Evolutionary conservation across 345 rosid species (phyloP).

Genomic region (Brassica cretica): DNA sequence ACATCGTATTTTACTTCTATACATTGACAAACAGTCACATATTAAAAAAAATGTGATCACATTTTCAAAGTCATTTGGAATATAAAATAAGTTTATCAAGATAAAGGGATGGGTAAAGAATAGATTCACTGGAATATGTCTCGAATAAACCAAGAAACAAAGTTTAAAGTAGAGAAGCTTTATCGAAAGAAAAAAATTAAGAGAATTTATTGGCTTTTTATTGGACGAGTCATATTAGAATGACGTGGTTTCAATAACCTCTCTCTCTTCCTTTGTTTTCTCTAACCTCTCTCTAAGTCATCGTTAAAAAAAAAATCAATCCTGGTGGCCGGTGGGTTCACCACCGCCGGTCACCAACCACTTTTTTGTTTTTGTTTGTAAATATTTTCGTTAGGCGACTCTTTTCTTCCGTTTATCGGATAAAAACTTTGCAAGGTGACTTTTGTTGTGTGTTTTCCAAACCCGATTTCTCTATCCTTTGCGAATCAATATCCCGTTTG

Average conservation of each 20-base stretch:
- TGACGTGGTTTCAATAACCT: slow-evolving; percentile 26
- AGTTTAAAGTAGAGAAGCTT: not conserved
- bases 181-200: not conserved
- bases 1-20: slow-evolving; percentile 5
- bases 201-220: slow-evolving; percentile 3
- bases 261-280: too few species aligned
- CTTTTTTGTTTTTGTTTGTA: too few species aligned
- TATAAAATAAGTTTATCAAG: slow-evolving; percentile 4
- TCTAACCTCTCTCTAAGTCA: too few species aligned
- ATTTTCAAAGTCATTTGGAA: not conserved
- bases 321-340: too few species aligned
- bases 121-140: slow-evolving; percentile 29
- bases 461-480: too few species aligned
- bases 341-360: too few species aligned
- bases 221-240: not conserved
- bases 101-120: slow-evolving; percentile 26
- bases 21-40: slow-evolving; percentile 11
- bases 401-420: too few species aligned
- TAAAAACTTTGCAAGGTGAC: too few species aligned
- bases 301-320: too few species aligned
- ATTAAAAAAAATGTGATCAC: not conserved
- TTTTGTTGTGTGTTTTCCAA: too few species aligned
- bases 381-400: too few species aligned
- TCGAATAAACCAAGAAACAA: slow-evolving; percentile 27
- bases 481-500: too few species aligned